Base-by-base conservation (phyloP, 495 filamentous ascomycete species). In the Hypoxylon fragiforme region DNA sequence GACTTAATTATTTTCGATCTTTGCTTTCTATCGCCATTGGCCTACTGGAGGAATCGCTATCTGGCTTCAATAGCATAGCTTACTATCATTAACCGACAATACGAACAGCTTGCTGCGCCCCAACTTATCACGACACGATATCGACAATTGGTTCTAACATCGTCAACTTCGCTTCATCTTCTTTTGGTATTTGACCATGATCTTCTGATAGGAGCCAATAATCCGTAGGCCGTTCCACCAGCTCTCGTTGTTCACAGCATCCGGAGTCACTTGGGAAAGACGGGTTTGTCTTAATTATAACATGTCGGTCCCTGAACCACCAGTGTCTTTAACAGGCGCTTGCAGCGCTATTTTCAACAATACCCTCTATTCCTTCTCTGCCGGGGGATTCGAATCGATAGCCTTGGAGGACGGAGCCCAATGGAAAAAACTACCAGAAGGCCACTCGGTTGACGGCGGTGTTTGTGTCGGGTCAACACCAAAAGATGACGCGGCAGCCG, bases 341-440 rank as follows among this genome's bases (percentile, higher is more conserved):
- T 98, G 94, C 72, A 94, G 91, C 12, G 82, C 86, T 50, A 80
- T 98, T 44, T 76, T 88, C 71, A 77, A 92, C 67, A 84, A 88
- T 69, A 94, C 86, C 13, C 82, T 98, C 12, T 98, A 96, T 73
- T 84, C 85, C 8, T 97, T 90, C 63, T 88, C 90, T 30, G 66
- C 82, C 14, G 70, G 79, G 41, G 89, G 85, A 16, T 91, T 98
- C 49, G 85, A 89, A 63, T 86, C 87, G 3, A 72, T 97, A 30
- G 70, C 75, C 14, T 74, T 98, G 54, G 62, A 77, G 54, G 60
- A 83, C 46, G 88, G 90, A 45, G 87, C 78, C 18, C 69, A 76
- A 66, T 98, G 94, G 94, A 72, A 76, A 43, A 56, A 74, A 48
- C 63, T 95, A 46, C 67, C 81, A 0, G 77, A 73, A 63, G 86